Percentiles rank a stretch among this genome's conserved stretches.
Evolutionary conservation across 2,329 filamentous ascomycete genomes (phyloP).

Genomic region (Paraphaeosphaeria minitans): DNA sequence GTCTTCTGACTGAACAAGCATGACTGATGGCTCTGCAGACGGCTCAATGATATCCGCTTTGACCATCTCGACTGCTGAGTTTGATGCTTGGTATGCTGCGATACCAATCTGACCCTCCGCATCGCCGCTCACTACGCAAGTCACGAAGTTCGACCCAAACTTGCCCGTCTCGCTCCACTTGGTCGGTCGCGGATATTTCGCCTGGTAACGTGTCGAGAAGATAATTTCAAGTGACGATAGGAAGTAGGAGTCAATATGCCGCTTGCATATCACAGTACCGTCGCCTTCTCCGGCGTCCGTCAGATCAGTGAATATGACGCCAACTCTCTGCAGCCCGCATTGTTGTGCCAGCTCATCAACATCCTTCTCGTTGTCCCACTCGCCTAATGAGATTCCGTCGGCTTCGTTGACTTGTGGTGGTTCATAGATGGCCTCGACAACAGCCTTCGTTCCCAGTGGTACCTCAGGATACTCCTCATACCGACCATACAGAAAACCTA

Average conservation of each 20-base stretch:
- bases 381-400: slow-evolving; percentile 82
- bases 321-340: slow-evolving; percentile 86
- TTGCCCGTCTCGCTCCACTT: slow-evolving; percentile 96
- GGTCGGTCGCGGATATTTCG: slow-evolving; percentile 83
- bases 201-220: slow-evolving; percentile 87
- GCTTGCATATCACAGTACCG: slow-evolving; percentile 89
- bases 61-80: slow-evolving; percentile 96
- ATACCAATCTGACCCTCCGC: slow-evolving; percentile 86
- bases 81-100: slow-evolving; percentile 91
- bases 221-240: slow-evolving; percentile 89
- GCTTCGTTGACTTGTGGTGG: slow-evolving; percentile 87
- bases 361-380: slow-evolving; percentile 84
- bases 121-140: slow-evolving; percentile 93
- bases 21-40: slow-evolving; percentile 87
- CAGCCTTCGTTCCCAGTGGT: slow-evolving; percentile 89
- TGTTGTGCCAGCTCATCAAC: slow-evolving; percentile 79
- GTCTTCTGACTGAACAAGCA: slow-evolving; percentile 92
- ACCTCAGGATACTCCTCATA: slow-evolving; percentile 93
- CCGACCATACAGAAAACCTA: slow-evolving; percentile 89
- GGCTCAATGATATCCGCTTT: slow-evolving; percentile 92
- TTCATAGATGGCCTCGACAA: slow-evolving; percentile 97
- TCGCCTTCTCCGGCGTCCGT: slow-evolving; percentile 80
- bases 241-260: slow-evolving; percentile 93
- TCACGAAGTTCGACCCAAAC: slow-evolving; percentile 97
- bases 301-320: slow-evolving; percentile 94